Base-by-base conservation (phyloP, 1,284 basidiomycete genomes). In the Meira miltonrushii region DNA sequence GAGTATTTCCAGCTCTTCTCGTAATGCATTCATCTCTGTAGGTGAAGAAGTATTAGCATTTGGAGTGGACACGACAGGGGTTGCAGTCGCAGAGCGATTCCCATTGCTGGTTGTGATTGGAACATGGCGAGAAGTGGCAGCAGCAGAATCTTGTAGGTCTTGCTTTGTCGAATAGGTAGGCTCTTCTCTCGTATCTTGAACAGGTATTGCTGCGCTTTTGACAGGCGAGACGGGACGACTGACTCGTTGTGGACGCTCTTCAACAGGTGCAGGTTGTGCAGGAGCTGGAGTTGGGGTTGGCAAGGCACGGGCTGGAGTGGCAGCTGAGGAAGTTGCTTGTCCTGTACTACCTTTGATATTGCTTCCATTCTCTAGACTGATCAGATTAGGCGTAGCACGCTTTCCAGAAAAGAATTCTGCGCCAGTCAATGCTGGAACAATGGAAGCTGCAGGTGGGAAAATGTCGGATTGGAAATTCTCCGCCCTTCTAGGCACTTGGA, bases 381-480 rank as follows among this genome's bases (percentile, higher is more conserved):
- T 70, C 21, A 84, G 81, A 66, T 92, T 92, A 19, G 86, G 84
- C 13, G 85, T 79, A 0, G 66, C 66, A 41, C 68, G 62, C 61
- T 75, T 74, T 9, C 92, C 92, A 3, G 60, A 70, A 79, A 97
- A 92, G 81, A 90, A 97, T 68, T 96, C 92, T 55, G 83, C 82
- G 1, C 91, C 88, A 9, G 84, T 83, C 55, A 95, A 83, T 0
- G 90, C 85, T 11, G 92, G 85, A 74, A 92, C 88, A 49, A 83
- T 79, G 9, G 90, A 90, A 0, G 87, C 86, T 1, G 91, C 94
- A 8, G 89, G 88, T 1, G 94, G 93, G 84, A 86, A 97, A 76
- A 98, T 94, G 79, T 94, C 91, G 12, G 89, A 87, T 80, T 90
- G 90, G 86, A 92, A 93, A 3, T 86, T 84, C 61, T 92, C 90